Base-by-base conservation (phyloP, 2,329 filamentous ascomycete species). In the Calcarisporium arbuscula region DNA sequence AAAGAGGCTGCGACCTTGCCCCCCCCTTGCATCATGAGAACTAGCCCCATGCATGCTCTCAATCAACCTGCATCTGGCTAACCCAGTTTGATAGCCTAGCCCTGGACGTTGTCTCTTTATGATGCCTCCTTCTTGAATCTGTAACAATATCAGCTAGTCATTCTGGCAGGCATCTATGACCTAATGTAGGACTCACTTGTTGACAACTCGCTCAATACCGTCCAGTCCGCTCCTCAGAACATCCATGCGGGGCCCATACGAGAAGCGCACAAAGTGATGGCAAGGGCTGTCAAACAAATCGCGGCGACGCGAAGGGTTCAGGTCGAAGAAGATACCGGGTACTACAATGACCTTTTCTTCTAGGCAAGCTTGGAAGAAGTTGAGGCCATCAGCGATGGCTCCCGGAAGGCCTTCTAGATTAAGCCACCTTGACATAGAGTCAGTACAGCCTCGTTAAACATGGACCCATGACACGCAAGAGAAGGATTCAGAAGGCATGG, bases 281-380 rank as follows among this genome's bases (percentile, higher is more conserved):
- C 90, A 95, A 40, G 90, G 90, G 47, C 79, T 86, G 64, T 96
- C 90, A 47, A 96, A 96, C 48, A 96, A 62, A 60, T 96, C 90
- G 56, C 90, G 74, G 45, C 90, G 75, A 58, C 87, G 83, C 22
- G 84, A 82, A 5, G 90, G 90, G 66, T 96, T 96, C 45, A 96
- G 64, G 53, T 96, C 90, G 58, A 96, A 96, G 74, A 96, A 96
- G 60, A 96, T 96, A 40, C 90, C 90, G 0, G 90, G 90, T 5
- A 96, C 90, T 14, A 95, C 88, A 53, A 95, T 95, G 47, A 94
- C 86, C 72, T 94, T 94, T 69, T 95, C 88, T 53, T 85, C 79
- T 28, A 96, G 68, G 55, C 92, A 92, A 19, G 88, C 88, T 58
- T 92, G 80, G 77, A 96, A 95, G 74, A 96, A 96, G 67, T 94